Conservation (phyloP, 2,329 filamentous ascomycete species). For the Xylaria arbuscula region DNA sequence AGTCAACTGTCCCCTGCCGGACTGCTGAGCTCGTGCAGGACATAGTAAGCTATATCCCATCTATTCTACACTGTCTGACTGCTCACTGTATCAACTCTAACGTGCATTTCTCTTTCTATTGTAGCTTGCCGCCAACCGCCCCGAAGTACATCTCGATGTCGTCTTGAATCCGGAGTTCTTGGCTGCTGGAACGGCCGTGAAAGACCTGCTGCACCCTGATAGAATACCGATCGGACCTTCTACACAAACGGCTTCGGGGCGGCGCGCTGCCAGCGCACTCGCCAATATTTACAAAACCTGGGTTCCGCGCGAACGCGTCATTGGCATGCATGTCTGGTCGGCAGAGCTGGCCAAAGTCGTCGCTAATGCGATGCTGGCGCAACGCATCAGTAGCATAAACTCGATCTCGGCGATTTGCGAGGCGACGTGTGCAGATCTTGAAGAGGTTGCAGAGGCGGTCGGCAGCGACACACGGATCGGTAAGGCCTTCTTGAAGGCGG, state of each 20-base stretch:
- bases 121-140: conserved; percentile 68
- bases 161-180: background rate
- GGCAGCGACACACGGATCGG: conserved; percentile 79
- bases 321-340: background rate
- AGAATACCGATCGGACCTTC: background rate
- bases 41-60: background rate
- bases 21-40: background rate
- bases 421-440: conserved; percentile 78
- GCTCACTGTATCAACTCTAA: conserved; percentile 2
- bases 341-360: background rate
- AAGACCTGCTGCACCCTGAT: background rate
- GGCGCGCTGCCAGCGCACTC: background rate
- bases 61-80: background rate
- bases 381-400: conserved; percentile 81
- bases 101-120: background rate
- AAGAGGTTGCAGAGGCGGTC: conserved; percentile 74
- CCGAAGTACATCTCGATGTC: conserved; percentile 76
- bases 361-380: conserved; percentile 57
- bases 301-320: background rate
- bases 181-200: background rate
- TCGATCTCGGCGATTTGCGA: conserved; percentile 84
- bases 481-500: background rate
- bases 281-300: background rate
- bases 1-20: background rate
- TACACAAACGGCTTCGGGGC: background rate